Evolutionary conservation across 129 eudicot species (phyloP).

Genomic region (Lactuca saligna): DNA sequence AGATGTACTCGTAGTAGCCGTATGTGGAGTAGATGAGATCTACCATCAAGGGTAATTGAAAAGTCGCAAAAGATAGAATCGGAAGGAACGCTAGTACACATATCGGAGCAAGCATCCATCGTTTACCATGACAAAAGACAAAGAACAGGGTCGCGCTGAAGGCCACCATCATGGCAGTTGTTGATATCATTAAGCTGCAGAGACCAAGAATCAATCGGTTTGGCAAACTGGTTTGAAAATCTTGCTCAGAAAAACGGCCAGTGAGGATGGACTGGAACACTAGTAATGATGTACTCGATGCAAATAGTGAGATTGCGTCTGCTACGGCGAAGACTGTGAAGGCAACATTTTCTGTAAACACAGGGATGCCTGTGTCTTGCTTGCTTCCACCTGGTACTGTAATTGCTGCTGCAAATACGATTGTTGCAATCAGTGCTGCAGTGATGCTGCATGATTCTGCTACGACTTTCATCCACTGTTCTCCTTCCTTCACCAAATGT

Average conservation of each 20-base stretch:
- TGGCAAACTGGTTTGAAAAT: constrained; percentile 9
- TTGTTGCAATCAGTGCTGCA: no score
- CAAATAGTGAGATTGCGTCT: constrained; percentile 25
- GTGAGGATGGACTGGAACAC: constrained; percentile 22
- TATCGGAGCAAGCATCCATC: constrained; percentile 10
- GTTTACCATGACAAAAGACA: background rate
- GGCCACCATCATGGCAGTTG: constrained; percentile 25
- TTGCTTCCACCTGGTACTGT: background rate
- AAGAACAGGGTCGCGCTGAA: constrained; percentile 7
- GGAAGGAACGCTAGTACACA: constrained; percentile 1
- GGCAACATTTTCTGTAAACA: background rate
- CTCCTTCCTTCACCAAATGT: constrained; percentile 4
- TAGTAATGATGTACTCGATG: constrained; percentile 14
- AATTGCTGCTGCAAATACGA: no score
- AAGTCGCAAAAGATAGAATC: constrained; percentile 1
- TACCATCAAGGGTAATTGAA: constrained; percentile 8
- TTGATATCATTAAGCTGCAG: constrained; percentile 6
- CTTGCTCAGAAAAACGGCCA: constrained; percentile 12
- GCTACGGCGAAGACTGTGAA: constrained; percentile 17
- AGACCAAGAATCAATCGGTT: constrained; percentile 17
- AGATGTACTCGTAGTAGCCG: background rate
- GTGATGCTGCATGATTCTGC: no score
- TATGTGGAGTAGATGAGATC: constrained; percentile 8
- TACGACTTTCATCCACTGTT: background rate
- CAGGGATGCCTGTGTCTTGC: constrained; percentile 9